Base-by-base conservation (phyloP, 371 early-diverging fungal genomes). In the Lichtheimia ramosa region DNA sequence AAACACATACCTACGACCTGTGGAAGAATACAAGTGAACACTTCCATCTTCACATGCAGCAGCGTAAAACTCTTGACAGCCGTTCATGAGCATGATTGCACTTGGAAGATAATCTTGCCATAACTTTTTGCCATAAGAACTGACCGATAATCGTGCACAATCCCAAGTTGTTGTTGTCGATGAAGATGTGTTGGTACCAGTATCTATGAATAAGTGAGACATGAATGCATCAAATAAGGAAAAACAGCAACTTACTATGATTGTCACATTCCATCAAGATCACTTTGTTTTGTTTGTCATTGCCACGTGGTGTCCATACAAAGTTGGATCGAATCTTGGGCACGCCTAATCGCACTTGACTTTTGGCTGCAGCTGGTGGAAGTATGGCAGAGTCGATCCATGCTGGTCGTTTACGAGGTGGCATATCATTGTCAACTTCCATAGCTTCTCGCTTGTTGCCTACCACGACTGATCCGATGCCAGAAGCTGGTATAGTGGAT, bases 21-120 rank as follows among this genome's bases (percentile, higher is more conserved):
- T 74, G 2, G 78, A 74, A 5, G 89, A 85, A 64, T 88, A 92
- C 0, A 89, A 66, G 61, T 85, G 77, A 25, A 94, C 48, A 0
- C 82, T 80, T n/a, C 85, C 88, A 66, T 92, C 90, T 51, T 86
- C 85, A 60, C 89, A 89, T 0, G 86, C 75, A 2, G 82, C 79
- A 0, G 85, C 87, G 58, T 78, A 75, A 61, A 86, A 92, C 1
- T 62, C 49, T 0, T 69, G 62, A 49, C 84, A 82, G n/a, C 89
- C 90, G 1, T 82, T 70, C 63, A 90, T 74, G 15, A 82, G 66
- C 14, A 90, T 53, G 5, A 87, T 85, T 5, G 81, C 64, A 48
- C 79, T 77, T 2, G 84, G 79, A 5, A 92, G 51, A 54, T 81
- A 83, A 51, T 90, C 88, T 4, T 65, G 68, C 89, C 92, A 92